Base-by-base conservation (phyloP, 1,284 basidiomycete genomes). In the Kalmanozyma brasiliensis region DNA sequence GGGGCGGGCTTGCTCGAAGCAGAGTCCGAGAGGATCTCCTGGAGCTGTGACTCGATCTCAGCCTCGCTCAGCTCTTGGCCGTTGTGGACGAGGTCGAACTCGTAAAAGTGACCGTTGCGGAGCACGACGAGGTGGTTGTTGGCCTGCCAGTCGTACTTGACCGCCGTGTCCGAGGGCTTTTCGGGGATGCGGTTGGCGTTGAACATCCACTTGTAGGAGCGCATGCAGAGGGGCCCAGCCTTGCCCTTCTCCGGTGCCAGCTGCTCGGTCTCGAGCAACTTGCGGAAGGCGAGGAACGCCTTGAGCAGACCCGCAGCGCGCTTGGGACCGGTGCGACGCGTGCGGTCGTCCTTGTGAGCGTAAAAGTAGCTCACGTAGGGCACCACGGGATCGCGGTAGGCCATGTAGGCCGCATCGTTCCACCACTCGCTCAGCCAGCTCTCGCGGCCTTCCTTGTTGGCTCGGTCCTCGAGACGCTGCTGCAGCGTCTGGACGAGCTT, bases 341-440 rank as follows among this genome's bases (percentile, higher is more conserved):
- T 59, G 38, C 46, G 58, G 65, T 80, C 91, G 59, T 90, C 87
- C 69, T 89, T 83, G 83, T 98, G 94, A 11, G 94, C 86, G 83
- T 94, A 98, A 84, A 91, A 98, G 85, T 98, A 98, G 86, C 90
- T 93, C 77, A 96, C 93, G 77, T 90, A 92, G 20, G 95, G 93
- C 23, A 97, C 90, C 33, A 97, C 91, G 6, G 94, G 90, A 74
- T 96, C 92, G 43, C 92, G 87, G 64, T 79, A 79, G 34, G 61
- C 60, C 72, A 82, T 81, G 80, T 87, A 87, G 22, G 94, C 94
- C 9, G 84, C 87, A 37, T 97, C 92, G 83, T 98, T 96, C 95
- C 95, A 99, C 95, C 95, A 98, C 57, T 96, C 93, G 52, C 87
- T 87, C 30, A 99, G 86, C 95, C 95, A 99, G 85, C 87, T 94